These are phyloP conservation scores for Neofusicoccum ribis DNA, from an alignment of 2,329 filamentous ascomycete species.

Conservation along the genomic window DNA sequence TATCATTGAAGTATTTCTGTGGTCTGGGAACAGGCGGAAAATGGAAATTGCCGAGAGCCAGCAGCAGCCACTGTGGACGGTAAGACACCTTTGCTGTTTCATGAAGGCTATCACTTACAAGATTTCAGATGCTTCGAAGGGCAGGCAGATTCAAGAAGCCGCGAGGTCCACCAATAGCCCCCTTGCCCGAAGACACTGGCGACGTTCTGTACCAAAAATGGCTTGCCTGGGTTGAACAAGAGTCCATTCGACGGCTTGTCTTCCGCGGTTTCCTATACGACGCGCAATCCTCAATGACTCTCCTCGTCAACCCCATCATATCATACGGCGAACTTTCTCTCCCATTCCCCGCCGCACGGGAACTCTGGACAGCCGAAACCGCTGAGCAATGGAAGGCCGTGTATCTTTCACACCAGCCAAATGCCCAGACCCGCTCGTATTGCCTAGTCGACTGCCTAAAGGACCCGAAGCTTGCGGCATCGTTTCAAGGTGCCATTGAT, in stretches of 20 bases:
- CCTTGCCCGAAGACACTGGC: constrained; percentile 57
- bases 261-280: constrained; percentile 67
- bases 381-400: constrained; percentile 65
- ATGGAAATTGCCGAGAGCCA: constrained; percentile 63
- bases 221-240: constrained; percentile 63
- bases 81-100: not conserved
- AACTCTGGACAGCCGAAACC: constrained; percentile 66
- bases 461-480: constrained; percentile 55
- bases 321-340: constrained; percentile 69
- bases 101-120: not conserved
- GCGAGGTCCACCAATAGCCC: constrained; percentile 53
- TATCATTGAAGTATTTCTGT: constrained; percentile 55
- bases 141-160: constrained; percentile 61
- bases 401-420: constrained; percentile 48
- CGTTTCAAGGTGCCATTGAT: constrained; percentile 56
- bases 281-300: constrained; percentile 66
- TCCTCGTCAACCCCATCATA: constrained; percentile 64
- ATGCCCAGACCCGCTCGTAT: not conserved
- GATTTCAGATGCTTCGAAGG: constrained; percentile 50
- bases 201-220: constrained; percentile 63
- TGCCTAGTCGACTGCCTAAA: constrained; percentile 9
- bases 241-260: constrained; percentile 68
- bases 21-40: constrained; percentile 60
- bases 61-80: constrained; percentile 53
- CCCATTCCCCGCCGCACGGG: constrained; percentile 62